Evolutionary conservation across 139 green algal genomes (phyloP).

Genomic region (Nannochloris sp.): DNA sequence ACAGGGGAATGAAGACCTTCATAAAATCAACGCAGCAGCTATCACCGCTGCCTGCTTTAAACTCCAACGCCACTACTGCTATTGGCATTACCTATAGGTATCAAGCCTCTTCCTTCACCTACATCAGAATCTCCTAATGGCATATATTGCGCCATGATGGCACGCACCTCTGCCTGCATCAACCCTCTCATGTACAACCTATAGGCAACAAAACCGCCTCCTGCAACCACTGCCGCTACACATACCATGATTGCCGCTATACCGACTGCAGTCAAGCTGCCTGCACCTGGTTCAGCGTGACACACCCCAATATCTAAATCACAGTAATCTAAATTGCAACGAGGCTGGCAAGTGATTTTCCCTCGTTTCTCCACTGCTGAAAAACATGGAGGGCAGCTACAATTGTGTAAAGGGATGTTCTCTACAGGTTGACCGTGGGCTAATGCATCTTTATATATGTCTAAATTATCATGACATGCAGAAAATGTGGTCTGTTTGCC

Average conservation of each 20-base stretch:
- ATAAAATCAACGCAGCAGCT: too few relatives aligned
- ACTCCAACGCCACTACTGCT: too few relatives aligned
- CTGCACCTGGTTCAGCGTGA: neutral
- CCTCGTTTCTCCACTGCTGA: slow-evolving; percentile 4
- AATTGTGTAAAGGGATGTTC: slow-evolving; percentile 29
- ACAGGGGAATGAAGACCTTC: too few relatives aligned
- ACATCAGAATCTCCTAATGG: slow-evolving; percentile 39
- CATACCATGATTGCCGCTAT: slow-evolving; percentile 35
- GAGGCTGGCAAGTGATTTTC: slow-evolving; percentile 37
- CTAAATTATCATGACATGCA: slow-evolving; percentile 50
- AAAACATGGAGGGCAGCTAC: slow-evolving; percentile 55
- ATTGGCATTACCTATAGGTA: too few relatives aligned
- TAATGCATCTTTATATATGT: slow-evolving; percentile 26
- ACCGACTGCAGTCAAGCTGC: slow-evolving; percentile 12
- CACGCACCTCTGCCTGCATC: slow-evolving; percentile 59
- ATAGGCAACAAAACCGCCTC: slow-evolving; percentile 39
- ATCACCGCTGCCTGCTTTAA: too few relatives aligned
- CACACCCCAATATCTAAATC: slow-evolving; percentile 36
- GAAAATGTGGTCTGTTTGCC: slow-evolving; percentile 27
- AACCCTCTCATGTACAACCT: slow-evolving; percentile 24
- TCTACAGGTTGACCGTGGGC: slow-evolving; percentile 6
- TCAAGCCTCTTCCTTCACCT: neutral
- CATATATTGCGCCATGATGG: slow-evolving; percentile 85
- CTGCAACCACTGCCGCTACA: slow-evolving; percentile 18
- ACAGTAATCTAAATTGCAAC: slow-evolving; percentile 45